phyloP scores from a whole-genome alignment of 2,329 filamentous ascomycete genomes.

The Penicillium olsonii region DNA sequence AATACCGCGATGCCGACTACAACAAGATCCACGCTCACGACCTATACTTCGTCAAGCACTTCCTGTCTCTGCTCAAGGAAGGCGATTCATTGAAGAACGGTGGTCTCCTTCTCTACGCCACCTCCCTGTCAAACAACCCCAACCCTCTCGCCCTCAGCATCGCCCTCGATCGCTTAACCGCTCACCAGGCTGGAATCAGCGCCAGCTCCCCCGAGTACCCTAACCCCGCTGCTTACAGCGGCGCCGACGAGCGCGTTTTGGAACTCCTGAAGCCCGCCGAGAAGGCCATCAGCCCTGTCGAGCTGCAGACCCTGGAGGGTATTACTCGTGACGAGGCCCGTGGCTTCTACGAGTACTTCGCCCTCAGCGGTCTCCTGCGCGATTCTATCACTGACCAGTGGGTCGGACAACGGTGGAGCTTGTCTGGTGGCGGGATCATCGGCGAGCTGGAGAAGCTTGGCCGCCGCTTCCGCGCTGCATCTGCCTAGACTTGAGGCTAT shows the following conservation, averaged over 20 bases:
- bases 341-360: conserved; percentile 89
- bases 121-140: conserved; percentile 70
- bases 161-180: conserved; percentile 57
- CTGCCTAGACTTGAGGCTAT: conserved; percentile 14
- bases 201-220: conserved; percentile 45
- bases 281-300: conserved; percentile 37
- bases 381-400: conserved; percentile 67
- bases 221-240: conserved; percentile 54
- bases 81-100: conserved; percentile 63
- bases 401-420: conserved; percentile 79
- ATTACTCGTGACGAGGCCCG: conserved; percentile 74
- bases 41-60: conserved; percentile 72
- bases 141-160: conserved; percentile 67
- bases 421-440: conserved; percentile 77
- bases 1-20: conserved; percentile 71
- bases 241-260: conserved; percentile 55
- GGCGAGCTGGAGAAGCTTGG: conserved; percentile 79
- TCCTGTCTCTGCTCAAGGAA: conserved; percentile 65
- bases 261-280: conserved; percentile 41
- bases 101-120: conserved; percentile 75
- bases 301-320: conserved; percentile 62
- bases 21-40: conserved; percentile 84
- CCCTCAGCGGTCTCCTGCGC: conserved; percentile 76
- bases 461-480: conserved; percentile 19
- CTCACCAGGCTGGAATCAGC: conserved; percentile 42